Conservation (phyloP, 495 filamentous ascomycete genomes). For the Xylaria bambusicola region DNA sequence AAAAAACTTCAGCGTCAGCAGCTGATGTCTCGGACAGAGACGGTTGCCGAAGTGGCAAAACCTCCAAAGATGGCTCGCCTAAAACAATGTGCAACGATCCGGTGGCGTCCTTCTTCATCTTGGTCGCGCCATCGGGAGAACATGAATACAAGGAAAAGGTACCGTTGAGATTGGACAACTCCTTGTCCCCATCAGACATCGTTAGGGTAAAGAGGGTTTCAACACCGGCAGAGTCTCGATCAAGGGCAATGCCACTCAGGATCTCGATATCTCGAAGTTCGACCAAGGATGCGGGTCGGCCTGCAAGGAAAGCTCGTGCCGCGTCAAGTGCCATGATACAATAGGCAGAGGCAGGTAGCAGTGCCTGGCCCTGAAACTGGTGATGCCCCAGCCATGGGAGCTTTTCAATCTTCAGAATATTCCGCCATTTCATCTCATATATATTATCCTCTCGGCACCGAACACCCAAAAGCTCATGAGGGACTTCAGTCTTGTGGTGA, state of each 20-base stretch:
- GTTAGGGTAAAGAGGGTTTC: constrained; percentile 49
- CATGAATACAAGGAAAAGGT: constrained; percentile 41
- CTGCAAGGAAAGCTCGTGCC: constrained; percentile 29
- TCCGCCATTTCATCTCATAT: constrained; percentile 46
- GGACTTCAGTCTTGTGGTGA: constrained; percentile 39
- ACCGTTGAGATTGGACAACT: constrained; percentile 33
- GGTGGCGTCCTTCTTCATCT: constrained; percentile 42
- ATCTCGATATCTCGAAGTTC: constrained; percentile 47
- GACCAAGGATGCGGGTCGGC: constrained; percentile 37
- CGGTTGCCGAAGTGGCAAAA: constrained; percentile 27
- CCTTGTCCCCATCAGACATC: constrained; percentile 10
- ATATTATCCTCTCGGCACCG: constrained; percentile 46
- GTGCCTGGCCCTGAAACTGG: constrained; percentile 44
- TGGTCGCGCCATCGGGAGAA: constrained; percentile 33
- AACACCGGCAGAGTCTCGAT: constrained; percentile 44
- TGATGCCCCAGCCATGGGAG: constrained; percentile 44
- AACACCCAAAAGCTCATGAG: constrained; percentile 51
- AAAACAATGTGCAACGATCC: constrained; percentile 38
- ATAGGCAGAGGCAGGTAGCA: constrained; percentile 49
- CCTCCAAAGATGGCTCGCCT: constrained; percentile 29
- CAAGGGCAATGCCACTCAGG: constrained; percentile 50
- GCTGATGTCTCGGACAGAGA: constrained; percentile 36
- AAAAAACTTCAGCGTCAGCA: constrained; percentile 42
- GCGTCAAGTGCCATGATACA: constrained; percentile 48
- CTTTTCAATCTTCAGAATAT: constrained; percentile 47